These are phyloP conservation scores for Athelia sp. DNA, from an alignment of 1,284 basidiomycete species.

Conservation along the genomic window DNA sequence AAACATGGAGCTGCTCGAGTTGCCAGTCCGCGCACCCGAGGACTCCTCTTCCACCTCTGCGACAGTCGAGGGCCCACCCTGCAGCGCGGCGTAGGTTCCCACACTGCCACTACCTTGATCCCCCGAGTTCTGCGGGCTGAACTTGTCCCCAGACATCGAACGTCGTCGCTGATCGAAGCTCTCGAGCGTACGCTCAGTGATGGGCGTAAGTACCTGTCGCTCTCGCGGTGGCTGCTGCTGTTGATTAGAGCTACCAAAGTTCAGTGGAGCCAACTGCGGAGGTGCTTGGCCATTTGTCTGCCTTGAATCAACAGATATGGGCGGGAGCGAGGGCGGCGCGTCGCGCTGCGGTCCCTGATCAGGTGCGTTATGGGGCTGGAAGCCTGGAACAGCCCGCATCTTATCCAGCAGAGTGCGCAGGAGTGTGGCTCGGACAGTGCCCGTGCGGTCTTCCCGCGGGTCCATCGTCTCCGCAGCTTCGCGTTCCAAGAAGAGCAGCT, in stretches of 20 bases:
- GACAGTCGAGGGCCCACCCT: slow-evolving; percentile 7
- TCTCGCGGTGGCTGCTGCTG: slow-evolving; percentile 29
- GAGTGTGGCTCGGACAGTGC: slow-evolving; percentile 60
- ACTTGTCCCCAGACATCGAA: slow-evolving; percentile 15
- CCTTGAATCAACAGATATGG: slow-evolving; percentile 8
- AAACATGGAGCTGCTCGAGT: too few relatives aligned
- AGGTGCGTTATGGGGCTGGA: slow-evolving; percentile 13
- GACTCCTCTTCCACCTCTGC: slow-evolving; percentile 14
- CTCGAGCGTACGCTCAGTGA: slow-evolving; percentile 10
- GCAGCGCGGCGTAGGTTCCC: not conserved
- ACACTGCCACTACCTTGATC: slow-evolving; percentile 3
- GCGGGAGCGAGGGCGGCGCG: slow-evolving; percentile 26
- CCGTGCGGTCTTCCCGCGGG: slow-evolving; percentile 74
- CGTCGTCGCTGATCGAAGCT: slow-evolving; percentile 8
- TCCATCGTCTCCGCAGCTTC: slow-evolving; percentile 79
- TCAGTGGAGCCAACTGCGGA: slow-evolving; percentile 45
- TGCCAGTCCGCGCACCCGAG: slow-evolving; percentile 8
- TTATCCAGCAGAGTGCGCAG: slow-evolving; percentile 61
- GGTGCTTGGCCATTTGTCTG: slow-evolving; percentile 9
- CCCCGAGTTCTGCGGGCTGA: slow-evolving; percentile 21
- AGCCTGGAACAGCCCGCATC: slow-evolving; percentile 39
- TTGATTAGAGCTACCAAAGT: slow-evolving; percentile 41
- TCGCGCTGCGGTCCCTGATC: slow-evolving; percentile 15
- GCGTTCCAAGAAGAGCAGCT: slow-evolving; percentile 87
- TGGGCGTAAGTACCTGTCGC: slow-evolving; percentile 13